Evolutionary conservation across 2,329 filamentous ascomycete genomes (phyloP).

Genomic region (Apiospora marii): DNA sequence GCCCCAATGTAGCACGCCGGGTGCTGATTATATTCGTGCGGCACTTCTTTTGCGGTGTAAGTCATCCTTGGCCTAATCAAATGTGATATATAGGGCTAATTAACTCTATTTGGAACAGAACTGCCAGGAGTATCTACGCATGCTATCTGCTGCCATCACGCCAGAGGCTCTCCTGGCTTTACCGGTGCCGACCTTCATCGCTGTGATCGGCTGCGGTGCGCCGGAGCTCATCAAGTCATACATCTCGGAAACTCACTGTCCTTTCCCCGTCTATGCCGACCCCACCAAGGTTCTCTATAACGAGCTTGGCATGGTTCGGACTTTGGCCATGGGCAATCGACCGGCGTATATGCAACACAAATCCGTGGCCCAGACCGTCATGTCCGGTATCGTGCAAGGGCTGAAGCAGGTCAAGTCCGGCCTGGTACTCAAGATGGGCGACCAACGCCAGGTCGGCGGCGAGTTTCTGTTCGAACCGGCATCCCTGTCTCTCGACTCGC

Average conservation of each 20-base stretch:
- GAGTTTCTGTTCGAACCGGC: conserved; percentile 78
- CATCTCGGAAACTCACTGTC: conserved; percentile 65
- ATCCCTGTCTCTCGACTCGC: conserved; percentile 49
- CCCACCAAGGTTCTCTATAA: conserved; percentile 72
- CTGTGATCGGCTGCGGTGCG: conserved; percentile 76
- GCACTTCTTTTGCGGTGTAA: conserved; percentile 82
- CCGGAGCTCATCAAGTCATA: conserved; percentile 74
- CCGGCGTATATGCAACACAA: conserved; percentile 70
- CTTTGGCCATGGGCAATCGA: conserved; percentile 63
- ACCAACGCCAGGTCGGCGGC: conserved; percentile 75
- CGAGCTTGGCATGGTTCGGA: conserved; percentile 73
- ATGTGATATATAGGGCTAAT: not conserved
- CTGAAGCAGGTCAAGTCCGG: conserved; percentile 65
- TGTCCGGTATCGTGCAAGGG: conserved; percentile 64
- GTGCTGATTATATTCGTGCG: conserved; percentile 78
- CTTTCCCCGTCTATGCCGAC: conserved; percentile 81
- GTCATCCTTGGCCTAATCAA: conserved; percentile 42
- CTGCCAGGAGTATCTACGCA: conserved; percentile 77
- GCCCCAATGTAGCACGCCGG: conserved; percentile 59
- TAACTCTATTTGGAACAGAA: conserved; percentile 55
- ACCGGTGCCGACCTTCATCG: conserved; percentile 67
- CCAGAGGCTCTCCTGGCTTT: conserved; percentile 57
- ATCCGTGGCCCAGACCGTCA: conserved; percentile 57
- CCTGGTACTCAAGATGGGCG: conserved; percentile 68
- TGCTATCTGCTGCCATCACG: conserved; percentile 66